These are phyloP conservation scores for Aureobasidium melanogenum DNA, from an alignment of 2,329 filamentous ascomycete species.

Conservation along the genomic window DNA sequence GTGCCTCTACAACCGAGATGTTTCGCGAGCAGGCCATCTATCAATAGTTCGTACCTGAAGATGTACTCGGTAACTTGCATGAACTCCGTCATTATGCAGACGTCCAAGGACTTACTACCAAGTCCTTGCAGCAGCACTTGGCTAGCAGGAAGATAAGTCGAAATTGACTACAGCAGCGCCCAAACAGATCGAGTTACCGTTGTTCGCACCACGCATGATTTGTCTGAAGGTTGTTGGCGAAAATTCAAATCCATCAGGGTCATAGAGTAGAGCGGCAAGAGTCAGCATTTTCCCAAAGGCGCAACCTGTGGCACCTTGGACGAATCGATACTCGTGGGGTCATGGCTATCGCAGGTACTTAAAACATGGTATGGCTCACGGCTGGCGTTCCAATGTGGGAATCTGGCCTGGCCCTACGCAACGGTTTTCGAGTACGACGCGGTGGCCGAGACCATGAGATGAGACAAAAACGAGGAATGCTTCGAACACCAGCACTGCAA, in stretches of 20 bases:
- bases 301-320: neutral
- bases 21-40: neutral
- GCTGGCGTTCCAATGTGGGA: neutral
- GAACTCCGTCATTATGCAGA: conserved; percentile 1
- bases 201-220: neutral
- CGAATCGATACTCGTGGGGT: conserved; percentile 1
- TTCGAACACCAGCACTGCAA: neutral
- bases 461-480: neutral
- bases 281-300: neutral
- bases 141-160: neutral
- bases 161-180: neutral
- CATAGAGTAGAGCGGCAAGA: neutral
- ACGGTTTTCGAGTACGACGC: neutral
- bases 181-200: neutral
- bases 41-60: conserved; percentile 9
- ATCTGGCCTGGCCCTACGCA: neutral
- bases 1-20: neutral
- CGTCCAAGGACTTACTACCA: neutral
- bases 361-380: neutral
- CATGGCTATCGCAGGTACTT: neutral
- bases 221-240: neutral
- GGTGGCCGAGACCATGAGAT: neutral
- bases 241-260: neutral
- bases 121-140: neutral
- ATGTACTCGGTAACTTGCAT: conserved; percentile 2